These are phyloP conservation scores for Houttuynia cordata DNA, from an alignment of 164 flowering plant species.

Conservation along the genomic window DNA sequence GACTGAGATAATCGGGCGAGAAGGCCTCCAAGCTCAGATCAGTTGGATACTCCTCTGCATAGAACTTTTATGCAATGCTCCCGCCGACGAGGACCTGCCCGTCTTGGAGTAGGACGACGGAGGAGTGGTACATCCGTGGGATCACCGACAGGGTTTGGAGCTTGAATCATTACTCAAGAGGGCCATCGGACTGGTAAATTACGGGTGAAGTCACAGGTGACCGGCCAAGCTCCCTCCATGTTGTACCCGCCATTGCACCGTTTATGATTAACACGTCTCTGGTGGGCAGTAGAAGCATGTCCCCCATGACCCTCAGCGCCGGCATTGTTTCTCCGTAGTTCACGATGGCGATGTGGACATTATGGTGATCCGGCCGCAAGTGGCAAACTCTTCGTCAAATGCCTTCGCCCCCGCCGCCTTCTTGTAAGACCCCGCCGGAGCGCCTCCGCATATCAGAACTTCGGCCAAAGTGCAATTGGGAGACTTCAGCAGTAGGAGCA, in stretches of 20 bases:
- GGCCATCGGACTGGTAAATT: slow-evolving; percentile 23
- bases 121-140: slow-evolving; percentile 42
- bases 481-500: slow-evolving; percentile 27
- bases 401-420: slow-evolving; percentile 7
- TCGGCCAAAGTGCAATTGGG: not conserved
- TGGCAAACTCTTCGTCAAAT: slow-evolving; percentile 19
- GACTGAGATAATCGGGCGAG: slow-evolving; percentile 30
- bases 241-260: slow-evolving; percentile 35
- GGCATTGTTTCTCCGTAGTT: slow-evolving; percentile 53
- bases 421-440: slow-evolving; percentile 25
- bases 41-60: slow-evolving; percentile 30
- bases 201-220: slow-evolving; percentile 31
- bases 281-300: slow-evolving; percentile 43
- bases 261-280: slow-evolving; percentile 39
- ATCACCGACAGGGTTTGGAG: slow-evolving; percentile 20
- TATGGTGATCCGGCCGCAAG: slow-evolving; percentile 40
- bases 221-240: slow-evolving; percentile 39
- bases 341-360: slow-evolving; percentile 32
- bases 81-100: slow-evolving; percentile 49
- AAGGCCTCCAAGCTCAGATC: slow-evolving; percentile 42
- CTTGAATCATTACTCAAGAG: slow-evolving; percentile 22
- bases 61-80: slow-evolving; percentile 26
- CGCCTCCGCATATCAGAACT: slow-evolving; percentile 32
- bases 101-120: slow-evolving; percentile 33
- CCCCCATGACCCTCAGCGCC: slow-evolving; percentile 36